Conservation (phyloP, 352 stramenopile genomes). For the Thalassiosira exigua region DNA sequence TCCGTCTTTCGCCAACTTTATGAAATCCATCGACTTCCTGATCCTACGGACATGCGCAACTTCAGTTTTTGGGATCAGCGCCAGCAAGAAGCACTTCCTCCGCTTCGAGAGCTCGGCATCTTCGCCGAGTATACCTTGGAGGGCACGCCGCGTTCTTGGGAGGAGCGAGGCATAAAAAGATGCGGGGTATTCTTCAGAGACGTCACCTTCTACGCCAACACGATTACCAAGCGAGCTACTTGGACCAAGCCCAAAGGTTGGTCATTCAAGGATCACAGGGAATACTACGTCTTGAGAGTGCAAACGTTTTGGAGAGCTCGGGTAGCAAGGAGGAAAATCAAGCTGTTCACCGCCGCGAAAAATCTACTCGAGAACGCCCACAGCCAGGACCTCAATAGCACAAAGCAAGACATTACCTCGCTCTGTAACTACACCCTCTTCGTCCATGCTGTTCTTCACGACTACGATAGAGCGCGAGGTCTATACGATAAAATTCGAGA, state of each 20-base stretch:
- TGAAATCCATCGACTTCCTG: constrained; percentile 44
- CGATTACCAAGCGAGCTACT: constrained; percentile 55
- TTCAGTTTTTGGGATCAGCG: constrained; percentile 50
- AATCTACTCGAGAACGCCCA: constrained; percentile 63
- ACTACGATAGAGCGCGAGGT: constrained; percentile 67
- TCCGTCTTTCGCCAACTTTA: constrained; percentile 27
- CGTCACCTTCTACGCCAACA: constrained; percentile 72
- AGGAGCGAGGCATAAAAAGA: constrained; percentile 30
- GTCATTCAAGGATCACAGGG: constrained; percentile 52
- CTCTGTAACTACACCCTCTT: constrained; percentile 78
- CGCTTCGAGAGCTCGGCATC: constrained; percentile 52
- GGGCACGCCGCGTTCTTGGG: constrained; percentile 48
- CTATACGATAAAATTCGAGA: constrained; percentile 60
- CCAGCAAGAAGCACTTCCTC: constrained; percentile 47
- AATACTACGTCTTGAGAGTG: constrained; percentile 61
- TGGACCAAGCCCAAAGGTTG: constrained; percentile 67
- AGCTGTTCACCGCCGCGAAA: constrained; percentile 54
- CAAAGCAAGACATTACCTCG: constrained; percentile 59
- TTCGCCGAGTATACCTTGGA: constrained; percentile 69
- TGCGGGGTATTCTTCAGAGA: constrained; percentile 44
- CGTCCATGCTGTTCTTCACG: constrained; percentile 66
- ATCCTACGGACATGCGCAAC: constrained; percentile 55
- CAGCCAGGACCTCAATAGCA: constrained; percentile 56
- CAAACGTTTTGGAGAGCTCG: constrained; percentile 69
- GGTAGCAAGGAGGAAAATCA: constrained; percentile 55